Conservation (phyloP, 345 rosid genomes). For the Eutrema yunnanense region DNA sequence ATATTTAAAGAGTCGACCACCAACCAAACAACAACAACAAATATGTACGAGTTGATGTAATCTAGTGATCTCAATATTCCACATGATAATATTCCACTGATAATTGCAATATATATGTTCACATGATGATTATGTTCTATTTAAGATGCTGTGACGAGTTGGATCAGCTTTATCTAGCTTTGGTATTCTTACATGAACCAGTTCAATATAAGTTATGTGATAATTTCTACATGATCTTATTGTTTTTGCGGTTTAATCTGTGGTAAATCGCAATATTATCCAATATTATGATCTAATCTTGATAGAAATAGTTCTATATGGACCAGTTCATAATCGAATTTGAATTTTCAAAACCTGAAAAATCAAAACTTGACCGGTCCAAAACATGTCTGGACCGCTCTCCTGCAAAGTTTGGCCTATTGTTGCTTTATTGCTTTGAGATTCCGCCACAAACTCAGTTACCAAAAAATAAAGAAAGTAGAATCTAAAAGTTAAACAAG, state of each 20-base stretch:
- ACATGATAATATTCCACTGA: neutral
- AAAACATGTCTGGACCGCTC: constrained; percentile 3
- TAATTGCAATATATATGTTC: neutral
- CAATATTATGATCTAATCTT: neutral
- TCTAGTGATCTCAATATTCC: neutral
- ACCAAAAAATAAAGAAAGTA: neutral
- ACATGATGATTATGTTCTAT: neutral
- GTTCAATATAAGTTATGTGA: neutral
- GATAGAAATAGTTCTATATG: neutral
- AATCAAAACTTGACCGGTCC: neutral
- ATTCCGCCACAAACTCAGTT: neutral
- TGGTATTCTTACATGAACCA: neutral
- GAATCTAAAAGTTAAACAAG: neutral
- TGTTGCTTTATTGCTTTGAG: neutral
- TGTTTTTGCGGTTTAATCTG: neutral
- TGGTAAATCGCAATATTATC: neutral
- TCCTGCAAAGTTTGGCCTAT: neutral
- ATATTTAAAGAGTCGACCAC: neutral
- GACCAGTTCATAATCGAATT: neutral
- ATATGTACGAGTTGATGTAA: neutral
- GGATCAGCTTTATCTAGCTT: neutral
- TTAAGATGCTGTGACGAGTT: neutral
- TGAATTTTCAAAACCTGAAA: neutral
- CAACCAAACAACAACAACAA: neutral
- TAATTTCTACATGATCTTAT: neutral